A percentile compares a stretch with the other conserved stretches of the same genome.
Evolutionary conservation across 805 yeast species (phyloP).

Genomic region (Wickerhamomyces chambardii): DNA sequence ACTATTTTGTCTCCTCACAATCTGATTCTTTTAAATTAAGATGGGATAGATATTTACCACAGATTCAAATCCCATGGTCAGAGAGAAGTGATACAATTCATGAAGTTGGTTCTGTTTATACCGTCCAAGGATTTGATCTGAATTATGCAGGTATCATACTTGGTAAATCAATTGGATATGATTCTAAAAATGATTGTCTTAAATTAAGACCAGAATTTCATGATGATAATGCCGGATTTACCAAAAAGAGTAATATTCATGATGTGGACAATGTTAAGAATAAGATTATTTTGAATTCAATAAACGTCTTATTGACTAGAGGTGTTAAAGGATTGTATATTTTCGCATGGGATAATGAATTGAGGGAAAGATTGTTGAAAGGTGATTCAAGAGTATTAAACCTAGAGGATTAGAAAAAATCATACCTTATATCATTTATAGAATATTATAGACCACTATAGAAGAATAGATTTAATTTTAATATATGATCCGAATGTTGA

Average conservation of each 20-base stretch:
- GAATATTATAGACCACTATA: no score
- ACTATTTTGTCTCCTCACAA: slow-evolving; percentile 34
- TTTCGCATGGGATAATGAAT: slow-evolving; percentile 30
- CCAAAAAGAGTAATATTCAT: slow-evolving; percentile 28
- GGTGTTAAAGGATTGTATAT: slow-evolving; percentile 34
- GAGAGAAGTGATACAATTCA: slow-evolving; percentile 35
- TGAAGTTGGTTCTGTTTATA: slow-evolving; percentile 39
- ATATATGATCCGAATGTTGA: no score
- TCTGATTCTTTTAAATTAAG: slow-evolving; percentile 29
- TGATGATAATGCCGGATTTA: slow-evolving; percentile 38
- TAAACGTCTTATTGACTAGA: slow-evolving; percentile 35
- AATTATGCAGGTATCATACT: slow-evolving; percentile 37
- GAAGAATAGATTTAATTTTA: no score
- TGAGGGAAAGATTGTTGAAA: slow-evolving; percentile 23
- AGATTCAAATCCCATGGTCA: slow-evolving; percentile 32
- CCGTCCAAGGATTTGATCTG: slow-evolving; percentile 38
- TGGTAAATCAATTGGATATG: slow-evolving; percentile 33
- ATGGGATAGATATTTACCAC: slow-evolving; percentile 37
- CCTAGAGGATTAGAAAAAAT: background rate
- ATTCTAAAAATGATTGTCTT: slow-evolving; percentile 23
- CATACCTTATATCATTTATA: no score
- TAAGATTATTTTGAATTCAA: slow-evolving; percentile 32
- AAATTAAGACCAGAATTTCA: slow-evolving; percentile 26
- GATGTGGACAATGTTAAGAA: slow-evolving; percentile 26
- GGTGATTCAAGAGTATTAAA: slow-evolving; percentile 1